phyloP scores from a whole-genome alignment of 257 asterid genomes.

The Nyctanthes arbortristis region DNA sequence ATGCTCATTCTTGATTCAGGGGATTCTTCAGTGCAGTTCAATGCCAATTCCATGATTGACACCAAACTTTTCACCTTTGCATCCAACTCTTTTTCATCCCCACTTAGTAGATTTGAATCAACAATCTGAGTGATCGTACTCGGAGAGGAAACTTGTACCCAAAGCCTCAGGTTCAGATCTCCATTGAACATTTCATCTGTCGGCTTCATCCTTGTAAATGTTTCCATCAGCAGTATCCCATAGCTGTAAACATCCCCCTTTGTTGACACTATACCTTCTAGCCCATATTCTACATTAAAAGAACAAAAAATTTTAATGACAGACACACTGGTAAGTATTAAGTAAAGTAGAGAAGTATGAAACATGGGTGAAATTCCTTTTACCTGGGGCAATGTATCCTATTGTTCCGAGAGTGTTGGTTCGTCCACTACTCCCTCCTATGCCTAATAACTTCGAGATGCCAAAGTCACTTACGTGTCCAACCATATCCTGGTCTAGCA shows the following conservation, averaged over 20 bases:
- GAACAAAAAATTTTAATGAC: not conserved
- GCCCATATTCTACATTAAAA: constrained; percentile 46
- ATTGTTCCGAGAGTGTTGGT: constrained; percentile 26
- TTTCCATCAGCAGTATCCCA: constrained; percentile 43
- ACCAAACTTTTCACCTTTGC: constrained; percentile 23
- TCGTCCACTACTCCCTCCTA: constrained; percentile 12
- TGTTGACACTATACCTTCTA: constrained; percentile 40
- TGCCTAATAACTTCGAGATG: constrained; percentile 24
- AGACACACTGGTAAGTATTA: not conserved
- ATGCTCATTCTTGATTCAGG: too few species aligned
- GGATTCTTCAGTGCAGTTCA: too few species aligned
- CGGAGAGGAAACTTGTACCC: constrained; percentile 32
- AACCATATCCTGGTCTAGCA: constrained; percentile 28
- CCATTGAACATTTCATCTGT: constrained; percentile 34
- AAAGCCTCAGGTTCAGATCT: constrained; percentile 27
- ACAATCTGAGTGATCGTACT: not conserved
- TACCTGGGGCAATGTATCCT: constrained; percentile 39
- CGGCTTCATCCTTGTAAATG: constrained; percentile 38
- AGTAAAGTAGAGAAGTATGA: not conserved
- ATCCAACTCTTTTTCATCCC: constrained; percentile 10
- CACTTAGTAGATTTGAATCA: constrained; percentile 33
- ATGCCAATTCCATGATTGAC: constrained; percentile 32
- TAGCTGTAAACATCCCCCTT: constrained; percentile 43
- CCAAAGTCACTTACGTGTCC: constrained; percentile 32
- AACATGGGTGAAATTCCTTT: not conserved